Percentiles rank a stretch among this genome's conserved stretches.
These are phyloP conservation scores for Mrakia hoshinonis DNA, from an alignment of 768 basidiomycete species.

Conservation along the genomic window DNA sequence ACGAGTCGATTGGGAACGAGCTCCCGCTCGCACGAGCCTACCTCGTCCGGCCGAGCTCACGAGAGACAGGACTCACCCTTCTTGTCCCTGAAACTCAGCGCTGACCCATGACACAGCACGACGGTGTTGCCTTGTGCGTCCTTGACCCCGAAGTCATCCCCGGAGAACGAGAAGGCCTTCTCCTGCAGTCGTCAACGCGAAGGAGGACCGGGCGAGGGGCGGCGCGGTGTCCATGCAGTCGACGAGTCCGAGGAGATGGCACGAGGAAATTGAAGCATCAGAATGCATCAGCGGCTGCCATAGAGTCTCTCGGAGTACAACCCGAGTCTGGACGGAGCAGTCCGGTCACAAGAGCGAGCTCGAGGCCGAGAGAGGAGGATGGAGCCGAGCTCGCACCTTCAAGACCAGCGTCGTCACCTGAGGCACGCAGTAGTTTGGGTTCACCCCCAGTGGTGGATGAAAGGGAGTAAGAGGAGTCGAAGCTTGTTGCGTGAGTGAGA, in stretches of 20 bases:
- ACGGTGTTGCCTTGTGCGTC: conserved; percentile 35
- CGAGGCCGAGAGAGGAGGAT: too few relatives aligned
- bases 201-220: too few relatives aligned
- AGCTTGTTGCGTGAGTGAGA: conserved; percentile 31
- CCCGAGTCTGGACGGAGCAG: too few relatives aligned
- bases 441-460: conserved; percentile 36
- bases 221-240: too few relatives aligned
- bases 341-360: too few relatives aligned
- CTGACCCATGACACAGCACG: conserved; percentile 35
- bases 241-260: too few relatives aligned
- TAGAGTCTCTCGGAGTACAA: too few relatives aligned
- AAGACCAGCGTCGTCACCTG: conserved; percentile 37
- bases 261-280: too few relatives aligned
- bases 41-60: neutral
- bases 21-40: neutral
- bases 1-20: neutral
- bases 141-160: conserved; percentile 40
- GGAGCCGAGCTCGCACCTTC: too few relatives aligned
- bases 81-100: conserved; percentile 35
- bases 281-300: too few relatives aligned
- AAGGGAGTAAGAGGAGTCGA: conserved; percentile 32
- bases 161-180: conserved; percentile 37
- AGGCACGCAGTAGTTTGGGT: conserved; percentile 35
- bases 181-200: too few relatives aligned
- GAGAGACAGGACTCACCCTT: conserved; percentile 34